Evolutionary conservation across 148 eudicot genomes (phyloP).

Genomic region (Rhododendron griersonianum): DNA sequence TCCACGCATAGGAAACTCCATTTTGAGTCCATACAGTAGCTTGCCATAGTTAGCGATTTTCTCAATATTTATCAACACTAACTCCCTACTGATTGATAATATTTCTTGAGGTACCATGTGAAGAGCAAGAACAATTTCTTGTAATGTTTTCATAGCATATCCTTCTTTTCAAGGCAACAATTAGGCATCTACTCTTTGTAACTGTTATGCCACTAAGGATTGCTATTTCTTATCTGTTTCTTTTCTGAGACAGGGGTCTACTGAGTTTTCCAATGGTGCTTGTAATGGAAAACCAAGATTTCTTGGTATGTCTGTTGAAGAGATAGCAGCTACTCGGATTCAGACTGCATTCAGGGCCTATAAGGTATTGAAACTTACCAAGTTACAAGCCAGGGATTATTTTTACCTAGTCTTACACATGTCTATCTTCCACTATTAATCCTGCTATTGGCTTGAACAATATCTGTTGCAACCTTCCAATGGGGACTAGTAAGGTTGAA

Average conservation of each 20-base stretch:
- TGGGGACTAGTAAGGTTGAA: background rate
- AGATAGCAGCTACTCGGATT: conserved; percentile 68
- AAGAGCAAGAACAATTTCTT: background rate
- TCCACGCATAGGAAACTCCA: background rate
- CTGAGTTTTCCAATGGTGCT: conserved; percentile 25
- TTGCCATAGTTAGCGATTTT: background rate
- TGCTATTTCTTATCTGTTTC: background rate
- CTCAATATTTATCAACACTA: background rate
- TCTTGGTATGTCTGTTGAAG: conserved; percentile 30
- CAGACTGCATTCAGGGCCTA: conserved; percentile 78
- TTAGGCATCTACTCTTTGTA: background rate
- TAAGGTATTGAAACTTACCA: conserved; percentile 32
- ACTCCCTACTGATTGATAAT: background rate
- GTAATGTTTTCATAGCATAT: background rate
- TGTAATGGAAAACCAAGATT: conserved; percentile 22
- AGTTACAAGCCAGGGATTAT: background rate
- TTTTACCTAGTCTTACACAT: background rate
- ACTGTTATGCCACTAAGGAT: background rate
- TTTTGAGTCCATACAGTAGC: background rate
- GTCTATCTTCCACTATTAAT: background rate
- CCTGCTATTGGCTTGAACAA: background rate
- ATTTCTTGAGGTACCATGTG: background rate
- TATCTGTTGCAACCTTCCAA: background rate
- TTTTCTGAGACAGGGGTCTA: conserved; percentile 31
- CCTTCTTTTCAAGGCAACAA: background rate